These are phyloP conservation scores for Candida ascalaphidarum DNA, from an alignment of 805 yeast species.

Conservation along the genomic window DNA sequence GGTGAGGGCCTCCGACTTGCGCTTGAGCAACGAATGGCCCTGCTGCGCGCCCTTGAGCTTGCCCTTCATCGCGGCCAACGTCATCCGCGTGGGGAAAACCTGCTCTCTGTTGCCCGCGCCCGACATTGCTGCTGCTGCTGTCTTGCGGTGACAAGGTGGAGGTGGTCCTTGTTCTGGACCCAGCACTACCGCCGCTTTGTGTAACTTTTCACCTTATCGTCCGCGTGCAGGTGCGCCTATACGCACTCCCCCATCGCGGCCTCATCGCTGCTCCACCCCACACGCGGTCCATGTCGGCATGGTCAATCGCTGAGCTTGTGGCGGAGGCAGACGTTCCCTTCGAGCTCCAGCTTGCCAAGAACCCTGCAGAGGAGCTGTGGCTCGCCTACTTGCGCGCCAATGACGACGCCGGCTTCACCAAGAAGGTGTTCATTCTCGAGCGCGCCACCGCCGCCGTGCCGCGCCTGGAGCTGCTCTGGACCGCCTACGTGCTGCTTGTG, in stretches of 20 bases:
- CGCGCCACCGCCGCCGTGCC: slow-evolving; percentile 41
- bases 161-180: no score
- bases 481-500: slow-evolving; percentile 36
- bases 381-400: slow-evolving; percentile 31
- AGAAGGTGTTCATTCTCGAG: slow-evolving; percentile 38
- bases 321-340: slow-evolving; percentile 16
- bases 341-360: slow-evolving; percentile 27
- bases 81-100: slow-evolving; percentile 97
- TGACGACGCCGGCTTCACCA: slow-evolving; percentile 13
- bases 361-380: slow-evolving; percentile 36
- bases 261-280: no score
- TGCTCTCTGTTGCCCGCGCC: slow-evolving; percentile 82
- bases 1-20: slow-evolving; percentile 95
- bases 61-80: slow-evolving; percentile 88
- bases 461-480: slow-evolving; percentile 50
- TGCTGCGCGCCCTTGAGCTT: slow-evolving; percentile 96
- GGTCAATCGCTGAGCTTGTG: no score
- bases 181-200: no score
- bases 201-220: no score
- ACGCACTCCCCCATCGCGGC: no score
- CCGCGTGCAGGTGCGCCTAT: no score
- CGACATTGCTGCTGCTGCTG: no score
- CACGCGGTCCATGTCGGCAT: no score
- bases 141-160: no score
- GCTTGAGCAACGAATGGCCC: slow-evolving; percentile 86